Conservation (phyloP, 108 stramenopile genomes). For the Fistulifera solaris region DNA sequence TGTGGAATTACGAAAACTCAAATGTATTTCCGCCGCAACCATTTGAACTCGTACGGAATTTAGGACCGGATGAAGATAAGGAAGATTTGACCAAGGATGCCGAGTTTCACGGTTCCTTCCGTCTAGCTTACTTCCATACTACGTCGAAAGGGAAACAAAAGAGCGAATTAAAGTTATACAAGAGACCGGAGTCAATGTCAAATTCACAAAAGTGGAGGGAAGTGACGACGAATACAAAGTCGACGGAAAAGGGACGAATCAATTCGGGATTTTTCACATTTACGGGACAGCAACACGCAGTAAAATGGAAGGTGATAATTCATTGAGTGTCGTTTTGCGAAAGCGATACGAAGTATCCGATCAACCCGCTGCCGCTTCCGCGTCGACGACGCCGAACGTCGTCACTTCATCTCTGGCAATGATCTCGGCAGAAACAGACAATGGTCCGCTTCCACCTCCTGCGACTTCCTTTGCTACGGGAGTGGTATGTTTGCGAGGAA, state of each 20-base stretch:
- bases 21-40: constrained; percentile 53
- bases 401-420: constrained; percentile 9
- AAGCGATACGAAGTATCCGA: constrained; percentile 43
- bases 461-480: constrained; percentile 36
- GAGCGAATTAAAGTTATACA: constrained; percentile 52
- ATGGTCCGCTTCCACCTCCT: constrained; percentile 40
- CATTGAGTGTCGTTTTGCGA: constrained; percentile 43
- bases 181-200: constrained; percentile 69
- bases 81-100: constrained; percentile 60
- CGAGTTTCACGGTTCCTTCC: constrained; percentile 79
- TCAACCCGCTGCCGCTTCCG: constrained; percentile 9
- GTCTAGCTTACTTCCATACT: constrained; percentile 44
- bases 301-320: constrained; percentile 38
- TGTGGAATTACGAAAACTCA: constrained; percentile 77
- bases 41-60: constrained; percentile 67
- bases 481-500: constrained; percentile 68
- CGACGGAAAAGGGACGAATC: constrained; percentile 63
- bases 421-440: constrained; percentile 7
- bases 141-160: constrained; percentile 71
- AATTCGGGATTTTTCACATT: constrained; percentile 68
- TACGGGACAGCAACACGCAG: constrained; percentile 56
- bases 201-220: constrained; percentile 42
- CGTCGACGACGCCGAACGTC: constrained; percentile 2
- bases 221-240: constrained; percentile 31
- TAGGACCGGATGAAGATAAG: constrained; percentile 53